Conservation (phyloP, 106 monocot genomes). For the Apostasia ramifera region DNA sequence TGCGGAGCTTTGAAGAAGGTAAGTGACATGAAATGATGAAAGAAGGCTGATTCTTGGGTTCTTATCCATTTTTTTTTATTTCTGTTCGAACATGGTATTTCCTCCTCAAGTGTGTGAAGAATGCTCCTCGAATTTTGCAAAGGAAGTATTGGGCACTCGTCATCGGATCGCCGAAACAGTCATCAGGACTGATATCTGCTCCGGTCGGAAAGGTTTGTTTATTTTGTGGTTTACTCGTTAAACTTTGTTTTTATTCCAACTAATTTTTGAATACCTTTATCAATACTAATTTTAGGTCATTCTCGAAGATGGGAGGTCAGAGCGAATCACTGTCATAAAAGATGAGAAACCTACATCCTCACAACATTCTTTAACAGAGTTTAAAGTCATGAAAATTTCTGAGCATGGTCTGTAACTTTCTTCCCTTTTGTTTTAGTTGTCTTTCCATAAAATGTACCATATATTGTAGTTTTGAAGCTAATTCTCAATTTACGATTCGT, state of each 20-base stretch:
- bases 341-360: constrained; percentile 26
- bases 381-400: constrained; percentile 70
- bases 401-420: constrained; percentile 48
- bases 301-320: constrained; percentile 64
- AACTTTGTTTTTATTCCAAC: too few relatives aligned
- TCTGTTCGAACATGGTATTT: constrained; percentile 7
- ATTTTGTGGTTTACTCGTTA: background rate
- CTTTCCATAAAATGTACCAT: too few relatives aligned
- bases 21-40: constrained; percentile 19
- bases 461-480: too few relatives aligned
- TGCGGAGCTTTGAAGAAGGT: constrained; percentile 45
- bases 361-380: constrained; percentile 84
- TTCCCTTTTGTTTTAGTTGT: background rate
- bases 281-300: constrained; percentile 33
- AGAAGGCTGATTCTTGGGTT: background rate
- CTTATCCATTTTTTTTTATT: background rate
- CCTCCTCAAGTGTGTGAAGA: constrained; percentile 24
- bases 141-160: constrained; percentile 95
- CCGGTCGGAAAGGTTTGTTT: constrained; percentile 68
- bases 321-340: constrained; percentile 42
- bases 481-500: too few relatives aligned
- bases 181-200: constrained; percentile 62
- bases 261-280: background rate
- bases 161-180: constrained; percentile 54
- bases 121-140: constrained; percentile 35